These are phyloP conservation scores for Apophysomyces elegans DNA, from an alignment of 371 early-diverging fungal species.

Conservation along the genomic window DNA sequence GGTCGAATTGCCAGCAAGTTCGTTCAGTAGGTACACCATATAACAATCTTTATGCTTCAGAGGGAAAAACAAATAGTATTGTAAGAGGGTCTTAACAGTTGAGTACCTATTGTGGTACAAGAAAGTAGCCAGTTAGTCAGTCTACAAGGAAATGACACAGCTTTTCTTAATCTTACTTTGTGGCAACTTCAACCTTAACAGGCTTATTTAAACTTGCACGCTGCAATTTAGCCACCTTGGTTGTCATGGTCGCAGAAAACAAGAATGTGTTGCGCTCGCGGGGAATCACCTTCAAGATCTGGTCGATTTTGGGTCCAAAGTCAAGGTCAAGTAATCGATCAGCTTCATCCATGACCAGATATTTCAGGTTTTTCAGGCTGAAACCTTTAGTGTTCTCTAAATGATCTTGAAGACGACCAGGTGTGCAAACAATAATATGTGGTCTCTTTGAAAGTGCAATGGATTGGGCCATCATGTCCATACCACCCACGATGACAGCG, in stretches of 20 bases:
- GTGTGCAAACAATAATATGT: constrained; percentile 96
- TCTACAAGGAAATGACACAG: not conserved
- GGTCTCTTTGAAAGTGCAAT: constrained; percentile 95
- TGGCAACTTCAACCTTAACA: constrained; percentile 89
- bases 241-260: constrained; percentile 98
- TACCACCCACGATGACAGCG: constrained; percentile 96
- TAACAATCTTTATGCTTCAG: constrained; percentile 95
- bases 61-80: constrained; percentile 96
- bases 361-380: constrained; percentile 84
- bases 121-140: not conserved
- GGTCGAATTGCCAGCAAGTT: constrained; percentile 87
- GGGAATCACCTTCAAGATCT: constrained; percentile 91
- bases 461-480: constrained; percentile 96
- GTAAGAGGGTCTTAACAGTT: constrained; percentile 89
- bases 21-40: constrained; percentile 90
- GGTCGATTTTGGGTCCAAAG: constrained; percentile 96
- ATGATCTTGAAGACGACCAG: constrained; percentile 97
- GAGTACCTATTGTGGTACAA: constrained; percentile 59
- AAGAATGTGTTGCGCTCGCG: constrained; percentile 92
- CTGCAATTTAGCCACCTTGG: constrained; percentile 93
- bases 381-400: constrained; percentile 98
- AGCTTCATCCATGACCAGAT: constrained; percentile 98
- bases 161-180: constrained; percentile 57
- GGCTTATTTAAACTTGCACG: constrained; percentile 92
- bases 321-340: constrained; percentile 97